Conservation (phyloP, 225 moss, liverwort and hornwort species). For the Climacium dendroides region DNA sequence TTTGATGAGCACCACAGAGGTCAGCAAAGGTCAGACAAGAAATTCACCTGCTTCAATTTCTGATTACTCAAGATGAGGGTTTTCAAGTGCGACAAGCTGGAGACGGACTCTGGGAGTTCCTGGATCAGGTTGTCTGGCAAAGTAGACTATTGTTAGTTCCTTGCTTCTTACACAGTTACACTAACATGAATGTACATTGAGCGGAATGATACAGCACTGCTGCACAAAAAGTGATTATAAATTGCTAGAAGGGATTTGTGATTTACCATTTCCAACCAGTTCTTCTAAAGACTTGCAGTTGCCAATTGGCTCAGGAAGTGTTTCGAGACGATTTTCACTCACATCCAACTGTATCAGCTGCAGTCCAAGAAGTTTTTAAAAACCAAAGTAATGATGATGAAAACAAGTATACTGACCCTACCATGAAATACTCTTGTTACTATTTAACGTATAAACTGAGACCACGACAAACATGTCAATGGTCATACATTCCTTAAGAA, state of each 20-base stretch:
- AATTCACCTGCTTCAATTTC: slow-evolving; percentile 41
- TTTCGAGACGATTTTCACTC: slow-evolving; percentile 28
- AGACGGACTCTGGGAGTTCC: slow-evolving; percentile 38
- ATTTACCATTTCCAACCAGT: slow-evolving; percentile 37
- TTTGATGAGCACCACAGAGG: neutral
- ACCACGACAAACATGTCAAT: neutral
- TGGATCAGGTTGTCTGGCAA: slow-evolving; percentile 38
- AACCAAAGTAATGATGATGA: neutral
- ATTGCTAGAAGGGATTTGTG: neutral
- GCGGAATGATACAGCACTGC: neutral
- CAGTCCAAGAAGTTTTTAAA: neutral
- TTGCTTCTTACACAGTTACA: neutral
- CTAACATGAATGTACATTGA: neutral
- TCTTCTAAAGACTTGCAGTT: slow-evolving; percentile 55
- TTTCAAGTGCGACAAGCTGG: slow-evolving; percentile 43
- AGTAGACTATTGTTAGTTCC: neutral
- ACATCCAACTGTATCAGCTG: slow-evolving; percentile 50
- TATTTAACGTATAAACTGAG: neutral
- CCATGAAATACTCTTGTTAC: neutral
- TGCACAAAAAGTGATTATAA: neutral
- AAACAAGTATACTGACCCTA: neutral
- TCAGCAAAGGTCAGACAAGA: neutral
- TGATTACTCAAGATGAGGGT: slow-evolving; percentile 43
- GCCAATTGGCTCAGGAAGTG: slow-evolving; percentile 39
- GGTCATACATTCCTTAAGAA: neutral